Evolutionary conservation across 441 rosid species (phyloP).

Genomic region (Jatropha multifida): DNA sequence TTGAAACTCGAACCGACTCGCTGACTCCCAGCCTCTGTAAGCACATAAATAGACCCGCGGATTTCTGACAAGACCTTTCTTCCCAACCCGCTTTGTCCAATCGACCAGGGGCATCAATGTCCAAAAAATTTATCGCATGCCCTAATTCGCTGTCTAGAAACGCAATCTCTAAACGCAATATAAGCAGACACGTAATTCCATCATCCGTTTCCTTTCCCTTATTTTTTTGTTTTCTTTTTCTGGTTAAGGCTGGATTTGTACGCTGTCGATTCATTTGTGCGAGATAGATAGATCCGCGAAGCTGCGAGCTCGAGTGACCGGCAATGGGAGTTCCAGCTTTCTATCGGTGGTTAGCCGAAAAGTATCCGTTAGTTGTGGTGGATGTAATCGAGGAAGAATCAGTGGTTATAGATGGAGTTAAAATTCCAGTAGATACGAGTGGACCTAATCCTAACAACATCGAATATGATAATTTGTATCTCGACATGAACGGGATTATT

Average conservation of each 20-base stretch:
- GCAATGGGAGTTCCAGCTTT: constrained; percentile 87
- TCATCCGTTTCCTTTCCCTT: not conserved
- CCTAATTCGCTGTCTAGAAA: not conserved
- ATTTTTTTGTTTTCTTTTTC: too few species aligned
- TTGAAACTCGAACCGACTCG: not conserved
- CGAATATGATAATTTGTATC: constrained; percentile 83
- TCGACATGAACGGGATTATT: constrained; percentile 91
- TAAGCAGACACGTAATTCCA: not conserved
- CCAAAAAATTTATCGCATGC: not conserved
- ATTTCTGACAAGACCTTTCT: not conserved
- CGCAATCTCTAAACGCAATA: not conserved
- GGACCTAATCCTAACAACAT: constrained; percentile 70
- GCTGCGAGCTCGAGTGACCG: constrained; percentile 16
- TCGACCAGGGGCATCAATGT: not conserved
- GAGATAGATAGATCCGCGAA: not conserved
- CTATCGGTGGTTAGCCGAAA: constrained; percentile 88
- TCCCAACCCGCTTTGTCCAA: too few species aligned
- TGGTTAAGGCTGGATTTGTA: too few species aligned
- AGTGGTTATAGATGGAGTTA: constrained; percentile 64
- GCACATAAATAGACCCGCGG: not conserved
- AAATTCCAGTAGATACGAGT: constrained; percentile 83
- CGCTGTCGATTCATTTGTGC: not conserved
- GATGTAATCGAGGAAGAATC: constrained; percentile 79
- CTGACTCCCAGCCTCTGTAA: not conserved
- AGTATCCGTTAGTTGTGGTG: constrained; percentile 69